Evolutionary conservation across 2,329 filamentous ascomycete species (phyloP).

Genomic region (Paraphaeosphaeria minitans): DNA sequence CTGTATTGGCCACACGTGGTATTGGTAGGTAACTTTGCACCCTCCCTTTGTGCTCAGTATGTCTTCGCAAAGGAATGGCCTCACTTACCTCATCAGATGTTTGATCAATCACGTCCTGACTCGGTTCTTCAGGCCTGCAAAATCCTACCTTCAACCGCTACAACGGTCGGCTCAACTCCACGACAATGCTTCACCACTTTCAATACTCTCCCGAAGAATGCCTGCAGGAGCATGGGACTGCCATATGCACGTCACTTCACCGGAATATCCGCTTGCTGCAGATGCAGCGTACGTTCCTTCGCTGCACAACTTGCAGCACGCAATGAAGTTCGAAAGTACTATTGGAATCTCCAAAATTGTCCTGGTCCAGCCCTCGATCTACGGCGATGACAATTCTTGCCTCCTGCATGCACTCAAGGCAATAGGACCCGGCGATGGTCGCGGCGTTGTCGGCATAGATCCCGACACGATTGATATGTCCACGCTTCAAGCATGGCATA

Average conservation of each 20-base stretch:
- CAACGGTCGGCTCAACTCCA: conserved; percentile 6
- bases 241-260: conserved; percentile 68
- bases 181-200: background rate
- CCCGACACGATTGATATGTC: conserved; percentile 43
- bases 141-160: conserved; percentile 7
- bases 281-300: conserved; percentile 59
- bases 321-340: conserved; percentile 56
- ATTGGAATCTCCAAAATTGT: conserved; percentile 62
- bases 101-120: conserved; percentile 10
- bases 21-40: conserved; percentile 2
- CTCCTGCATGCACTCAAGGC: conserved; percentile 59
- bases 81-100: background rate
- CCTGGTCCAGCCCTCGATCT: conserved; percentile 65
- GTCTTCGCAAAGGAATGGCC: conserved; percentile 4
- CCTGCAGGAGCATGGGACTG: conserved; percentile 62
- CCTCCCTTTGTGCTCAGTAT: conserved; percentile 3
- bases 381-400: conserved; percentile 65
- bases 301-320: conserved; percentile 57
- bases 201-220: conserved; percentile 29
- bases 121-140: conserved; percentile 13
- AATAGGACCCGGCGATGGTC: conserved; percentile 56
- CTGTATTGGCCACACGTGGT: background rate
- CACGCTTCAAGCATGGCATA: conserved; percentile 59
- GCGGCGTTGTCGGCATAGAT: conserved; percentile 64
- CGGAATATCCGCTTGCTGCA: conserved; percentile 56